Evolutionary conservation across 2,329 filamentous ascomycete genomes (phyloP).

Genomic region (Nigrograna mackinnonii): DNA sequence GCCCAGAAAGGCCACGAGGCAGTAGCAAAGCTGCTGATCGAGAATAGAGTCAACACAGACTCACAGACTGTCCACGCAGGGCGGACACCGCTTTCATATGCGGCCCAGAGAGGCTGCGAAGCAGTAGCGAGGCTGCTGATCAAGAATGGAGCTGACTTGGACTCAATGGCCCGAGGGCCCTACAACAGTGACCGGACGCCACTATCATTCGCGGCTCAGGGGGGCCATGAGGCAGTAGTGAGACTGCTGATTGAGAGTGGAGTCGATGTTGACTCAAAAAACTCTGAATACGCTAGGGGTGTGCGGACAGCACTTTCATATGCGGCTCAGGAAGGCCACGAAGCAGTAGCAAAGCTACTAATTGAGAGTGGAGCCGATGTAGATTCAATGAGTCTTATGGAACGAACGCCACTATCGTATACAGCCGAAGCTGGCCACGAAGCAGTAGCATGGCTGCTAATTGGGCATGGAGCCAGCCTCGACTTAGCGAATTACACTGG

Average conservation of each 20-base stretch:
- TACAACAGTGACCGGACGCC: conserved; percentile 5
- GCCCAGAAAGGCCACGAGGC: conserved; percentile 1
- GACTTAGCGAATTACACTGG: too few species aligned
- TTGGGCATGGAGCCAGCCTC: neutral
- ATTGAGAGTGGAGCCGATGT: conserved; percentile 1
- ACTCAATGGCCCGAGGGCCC: too few species aligned
- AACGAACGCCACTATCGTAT: conserved; percentile 5
- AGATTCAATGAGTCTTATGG: too few species aligned
- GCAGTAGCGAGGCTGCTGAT: conserved; percentile 1
- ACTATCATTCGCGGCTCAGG: conserved; percentile 1
- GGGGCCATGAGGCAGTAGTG: conserved; percentile 4
- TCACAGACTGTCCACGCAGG: too few species aligned
- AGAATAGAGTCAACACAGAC: too few species aligned
- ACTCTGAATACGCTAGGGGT: too few species aligned
- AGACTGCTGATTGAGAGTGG: conserved; percentile 3
- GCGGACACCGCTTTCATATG: neutral
- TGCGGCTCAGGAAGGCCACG: conserved; percentile 1
- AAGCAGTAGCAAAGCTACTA: conserved; percentile 5
- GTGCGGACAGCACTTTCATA: conserved; percentile 4
- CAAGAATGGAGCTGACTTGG: neutral
- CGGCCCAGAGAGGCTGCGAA: neutral
- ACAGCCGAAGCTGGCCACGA: conserved; percentile 2
- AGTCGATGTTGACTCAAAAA: too few species aligned
- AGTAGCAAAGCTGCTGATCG: conserved; percentile 6
- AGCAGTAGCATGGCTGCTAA: conserved; percentile 5